Percentiles rank a stretch among this genome's conserved stretches.
phyloP scores from a whole-genome alignment of 805 yeast species.

The Candida tibetensis region DNA sequence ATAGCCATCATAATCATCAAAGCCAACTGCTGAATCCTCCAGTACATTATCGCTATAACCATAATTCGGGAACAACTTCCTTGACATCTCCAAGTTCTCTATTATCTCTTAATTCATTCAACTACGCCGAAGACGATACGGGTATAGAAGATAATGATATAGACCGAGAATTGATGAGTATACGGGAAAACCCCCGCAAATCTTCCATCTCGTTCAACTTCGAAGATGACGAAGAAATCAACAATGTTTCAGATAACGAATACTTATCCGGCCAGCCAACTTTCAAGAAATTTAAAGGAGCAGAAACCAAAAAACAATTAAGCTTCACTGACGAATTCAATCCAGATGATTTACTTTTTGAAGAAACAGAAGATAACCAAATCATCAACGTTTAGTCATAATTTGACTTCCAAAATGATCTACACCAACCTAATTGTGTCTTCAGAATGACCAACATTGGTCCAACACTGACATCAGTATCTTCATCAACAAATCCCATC shows the following conservation, averaged over 20 bases:
- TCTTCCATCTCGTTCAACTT: slow-evolving; percentile 2
- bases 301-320: slow-evolving; percentile 3
- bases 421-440: no score
- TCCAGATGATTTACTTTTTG: slow-evolving; percentile 25
- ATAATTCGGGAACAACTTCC: slow-evolving; percentile 13
- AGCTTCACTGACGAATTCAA: background rate
- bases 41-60: slow-evolving; percentile 9
- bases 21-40: slow-evolving; percentile 6
- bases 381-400: slow-evolving; percentile 11
- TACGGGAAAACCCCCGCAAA: slow-evolving; percentile 1
- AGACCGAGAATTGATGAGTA: slow-evolving; percentile 1
- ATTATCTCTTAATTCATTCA: slow-evolving; percentile 30
- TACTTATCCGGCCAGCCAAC: slow-evolving; percentile 4
- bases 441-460: no score
- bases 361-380: slow-evolving; percentile 26
- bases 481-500: no score
- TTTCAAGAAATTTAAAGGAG: slow-evolving; percentile 17
- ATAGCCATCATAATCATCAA: slow-evolving; percentile 3
- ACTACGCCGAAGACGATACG: slow-evolving; percentile 18
- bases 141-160: slow-evolving; percentile 9
- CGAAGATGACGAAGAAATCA: slow-evolving; percentile 14
- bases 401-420: no score
- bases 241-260: slow-evolving; percentile 4
- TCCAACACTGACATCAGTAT: no score
- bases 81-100: slow-evolving; percentile 37